Base-by-base conservation (phyloP, 306 rosid species). In the Ziziphus jujuba region DNA sequence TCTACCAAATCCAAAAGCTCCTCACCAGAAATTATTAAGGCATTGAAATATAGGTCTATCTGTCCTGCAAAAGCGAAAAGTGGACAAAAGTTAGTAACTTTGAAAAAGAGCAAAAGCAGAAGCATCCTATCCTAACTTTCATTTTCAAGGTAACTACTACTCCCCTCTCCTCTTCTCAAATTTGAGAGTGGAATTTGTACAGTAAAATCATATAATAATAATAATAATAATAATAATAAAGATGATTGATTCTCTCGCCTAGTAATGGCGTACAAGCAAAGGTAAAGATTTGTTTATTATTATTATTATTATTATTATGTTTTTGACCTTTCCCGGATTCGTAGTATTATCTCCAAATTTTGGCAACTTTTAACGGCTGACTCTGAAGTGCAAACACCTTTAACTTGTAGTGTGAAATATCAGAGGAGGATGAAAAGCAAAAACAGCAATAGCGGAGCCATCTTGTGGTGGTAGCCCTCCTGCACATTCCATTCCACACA, bases 251-350 rank as follows among this genome's bases (percentile, higher is more conserved):
- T 59, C 10, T 19, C 47, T 12, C 22, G 22, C 53, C 58, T 25
- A 8, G 53, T 21, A 64, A 73, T 62, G 64, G 71, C 47, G 76
- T 78, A 72, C 82, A 78, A 77, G 81, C 57, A 83, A 87, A 84
- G 92, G 64, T 75, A 65, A 50, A 54, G 60, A 31, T 48, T 75
- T 28, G 3, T 28, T 28, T 28, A n/a, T n/a, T n/a, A n/a, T n/a
- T n/a, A n/a, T n/a, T n/a, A n/a, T 28, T 28, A 28, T 28, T n/a
- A n/a, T 28, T 28, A 4, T 28, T 28, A 1, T 28, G 33, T 67
- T 60, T 78, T 61, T n/a, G n/a, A 75, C 85, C 91, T 87, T 82
- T 72, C 34, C 73, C 76, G 72, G 66, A 22, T 61, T 73, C 57
- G 67, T 67, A 59, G 33, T 4, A 28, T 28, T 28, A 28, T 28